Base-by-base conservation (phyloP, 495 filamentous ascomycete genomes). In the Aspergillus indologenus region DNA sequence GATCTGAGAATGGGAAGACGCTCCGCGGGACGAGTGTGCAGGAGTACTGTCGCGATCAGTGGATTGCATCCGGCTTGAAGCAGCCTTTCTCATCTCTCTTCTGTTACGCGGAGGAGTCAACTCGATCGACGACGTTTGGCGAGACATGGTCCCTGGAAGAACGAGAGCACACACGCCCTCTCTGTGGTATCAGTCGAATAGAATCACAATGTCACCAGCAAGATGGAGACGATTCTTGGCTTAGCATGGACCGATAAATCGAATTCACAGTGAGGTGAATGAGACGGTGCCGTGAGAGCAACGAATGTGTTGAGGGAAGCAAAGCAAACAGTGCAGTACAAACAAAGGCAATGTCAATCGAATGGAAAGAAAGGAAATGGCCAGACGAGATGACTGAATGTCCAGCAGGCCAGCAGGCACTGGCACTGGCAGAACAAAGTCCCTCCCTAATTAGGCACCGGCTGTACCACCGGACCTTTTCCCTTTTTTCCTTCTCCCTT, bases 41-140 rank as follows among this genome's bases (percentile, higher is more conserved):
- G 69, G 54, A 2, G 68, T 72, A 34, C 64, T 70, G 18, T 63
- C 65, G 53, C 67, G 66, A 45, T 72, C 70, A 15, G 64, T 69
- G 2, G 68, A 65, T 5, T 57, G 61, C 5, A 55, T 67, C 47
- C 22, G 9, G 47, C 1, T 23, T 15, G 45, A 47, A 47, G 34
- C 34, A 40, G 34, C 34, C 17, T 50, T 15, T 50, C 21, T 50
- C 47, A 22, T 24, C 12, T 50, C 47, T 12, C 47, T 3, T 40
- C 34, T 40, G 12, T 40, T 40, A 11, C 34, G 34, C 2, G 34
- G 12, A 40, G 34, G 34, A 8, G 34, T 40, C 34, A 40, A 40
- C 34, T 40, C 34, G 34, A 40, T 40, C 34, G 34, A 40, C 12
- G 34, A 40, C 12, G 34, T 14, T 7, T 40, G 34, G 34, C 12